These are phyloP conservation scores for Apium graveolens DNA, from an alignment of 129 eudicot species.

Conservation along the genomic window DNA sequence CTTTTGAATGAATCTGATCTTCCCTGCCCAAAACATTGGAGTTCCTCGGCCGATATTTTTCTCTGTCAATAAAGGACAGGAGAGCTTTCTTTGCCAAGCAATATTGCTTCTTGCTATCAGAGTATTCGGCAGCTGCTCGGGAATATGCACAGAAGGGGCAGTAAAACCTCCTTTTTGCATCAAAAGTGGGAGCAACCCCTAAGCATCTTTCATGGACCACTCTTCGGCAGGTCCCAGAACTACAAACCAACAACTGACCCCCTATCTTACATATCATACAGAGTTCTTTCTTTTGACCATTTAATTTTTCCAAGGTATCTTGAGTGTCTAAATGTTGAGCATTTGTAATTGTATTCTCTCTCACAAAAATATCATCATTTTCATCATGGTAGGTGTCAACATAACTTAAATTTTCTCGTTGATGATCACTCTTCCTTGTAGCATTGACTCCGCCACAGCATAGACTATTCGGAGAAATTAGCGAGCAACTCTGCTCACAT, in stretches of 20 bases:
- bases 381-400: constrained; percentile 21
- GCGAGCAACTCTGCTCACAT: too few species aligned
- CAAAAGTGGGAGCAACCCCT: constrained; percentile 36
- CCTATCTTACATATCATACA: constrained; percentile 64
- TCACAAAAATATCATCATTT: constrained; percentile 27
- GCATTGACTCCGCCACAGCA: too few species aligned
- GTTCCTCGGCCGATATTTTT: constrained; percentile 13
- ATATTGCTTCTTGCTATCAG: constrained; percentile 42
- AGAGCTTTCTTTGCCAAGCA: constrained; percentile 55
- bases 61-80: constrained; percentile 30
- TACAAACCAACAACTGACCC: constrained; percentile 54
- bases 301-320: constrained; percentile 42
- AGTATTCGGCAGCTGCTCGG: constrained; percentile 52
- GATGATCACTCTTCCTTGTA: too few species aligned
- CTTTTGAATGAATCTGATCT: constrained; percentile 16
- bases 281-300: constrained; percentile 29
- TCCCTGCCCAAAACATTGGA: constrained; percentile 13
- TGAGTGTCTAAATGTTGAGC: constrained; percentile 38
- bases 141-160: constrained; percentile 94
- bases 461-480: too few species aligned
- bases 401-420: too few species aligned
- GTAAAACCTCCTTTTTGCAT: constrained; percentile 40
- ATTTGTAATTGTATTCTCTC: constrained; percentile 42
- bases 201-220: constrained; percentile 72
- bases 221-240: constrained; percentile 45